Base-by-base conservation (phyloP, 768 basidiomycete genomes). In the Dioszegia aurantiaca region DNA sequence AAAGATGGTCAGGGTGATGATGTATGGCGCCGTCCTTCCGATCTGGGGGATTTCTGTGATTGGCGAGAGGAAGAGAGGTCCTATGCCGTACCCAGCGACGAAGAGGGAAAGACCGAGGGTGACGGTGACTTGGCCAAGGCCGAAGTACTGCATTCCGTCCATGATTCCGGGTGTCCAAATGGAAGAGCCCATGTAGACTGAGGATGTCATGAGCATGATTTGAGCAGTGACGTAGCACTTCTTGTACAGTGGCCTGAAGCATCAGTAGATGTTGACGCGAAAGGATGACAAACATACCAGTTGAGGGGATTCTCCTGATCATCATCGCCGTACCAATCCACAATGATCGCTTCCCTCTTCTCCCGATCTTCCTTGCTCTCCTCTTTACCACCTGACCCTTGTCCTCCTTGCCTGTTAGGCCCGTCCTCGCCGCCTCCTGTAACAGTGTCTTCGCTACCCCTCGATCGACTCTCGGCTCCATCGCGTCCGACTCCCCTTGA, bases 61-160 rank as follows among this genome's bases (percentile, higher is more conserved):
- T 0, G 67, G 67, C 27, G 61, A 60, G 36, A 69, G 61, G 64
- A 64, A 49, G 47, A 71, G 62, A 0, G 73, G 72, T 0, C 72
- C 77, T 16, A 78, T 60, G 11, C 75, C 78, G 65, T 79, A 79
- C 1, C 69, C 77, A 5, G 61, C 53, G 21, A 79, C 77, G 61
- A 77, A 79, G 14, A 78, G 66, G 0, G 77, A 71, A 2, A 79
- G 49, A 23, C 74, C 76, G 12, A 77, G 59, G 0, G 67, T 76
- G 2, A 68, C 74, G 9, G 62, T 53, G 33, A 70, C 62, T 45
- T 65, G 62, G 1, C 62, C 60, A 2, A 68, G 56, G 14, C 65
- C 67, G 42, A 73, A 70, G 40, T 67, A 60, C 30, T 56, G 24
- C 42, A 62, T 56, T 8, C 45, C 59, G 28, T 62, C 55, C 52